phyloP scores from a whole-genome alignment of 352 stramenopile genomes.

The Globisporangium irregulare region DNA sequence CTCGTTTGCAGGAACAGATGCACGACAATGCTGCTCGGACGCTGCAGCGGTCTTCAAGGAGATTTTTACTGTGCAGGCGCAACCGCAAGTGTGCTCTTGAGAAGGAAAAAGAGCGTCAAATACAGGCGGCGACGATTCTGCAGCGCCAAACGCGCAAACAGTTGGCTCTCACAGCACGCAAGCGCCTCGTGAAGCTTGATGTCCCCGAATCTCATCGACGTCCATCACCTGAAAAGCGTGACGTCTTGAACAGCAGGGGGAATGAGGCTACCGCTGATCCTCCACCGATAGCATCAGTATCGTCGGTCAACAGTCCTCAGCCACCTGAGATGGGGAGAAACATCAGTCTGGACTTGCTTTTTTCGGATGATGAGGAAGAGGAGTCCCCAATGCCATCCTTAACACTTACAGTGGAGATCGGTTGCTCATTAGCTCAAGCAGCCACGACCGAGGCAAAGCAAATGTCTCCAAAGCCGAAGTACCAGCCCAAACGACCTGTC shows the following conservation, averaged over 20 bases:
- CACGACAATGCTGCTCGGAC: constrained; percentile 28
- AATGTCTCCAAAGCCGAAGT: background rate
- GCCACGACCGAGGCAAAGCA: background rate
- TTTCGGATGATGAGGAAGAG: constrained; percentile 35
- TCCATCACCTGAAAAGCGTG: background rate
- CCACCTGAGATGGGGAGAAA: background rate
- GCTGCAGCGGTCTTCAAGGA: constrained; percentile 35
- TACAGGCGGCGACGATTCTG: constrained; percentile 39
- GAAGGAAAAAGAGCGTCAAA: constrained; percentile 25
- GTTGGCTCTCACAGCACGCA: constrained; percentile 13
- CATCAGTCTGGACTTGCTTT: constrained; percentile 57
- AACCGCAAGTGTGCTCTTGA: constrained; percentile 13
- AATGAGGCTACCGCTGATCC: background rate
- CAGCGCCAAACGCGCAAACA: constrained; percentile 44
- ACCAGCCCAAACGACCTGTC: constrained; percentile 18
- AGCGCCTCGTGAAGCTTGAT: constrained; percentile 6
- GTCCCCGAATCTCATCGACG: background rate
- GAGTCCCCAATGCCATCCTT: background rate
- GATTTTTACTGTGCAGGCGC: constrained; percentile 26
- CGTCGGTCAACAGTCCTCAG: background rate
- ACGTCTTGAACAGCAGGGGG: background rate
- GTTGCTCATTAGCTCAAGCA: no score
- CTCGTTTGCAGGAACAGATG: constrained; percentile 10
- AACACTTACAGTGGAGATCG: background rate
- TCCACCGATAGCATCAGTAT: background rate